phyloP scores from a whole-genome alignment of 805 yeast species.

The Saccharomyces paradoxus region DNA sequence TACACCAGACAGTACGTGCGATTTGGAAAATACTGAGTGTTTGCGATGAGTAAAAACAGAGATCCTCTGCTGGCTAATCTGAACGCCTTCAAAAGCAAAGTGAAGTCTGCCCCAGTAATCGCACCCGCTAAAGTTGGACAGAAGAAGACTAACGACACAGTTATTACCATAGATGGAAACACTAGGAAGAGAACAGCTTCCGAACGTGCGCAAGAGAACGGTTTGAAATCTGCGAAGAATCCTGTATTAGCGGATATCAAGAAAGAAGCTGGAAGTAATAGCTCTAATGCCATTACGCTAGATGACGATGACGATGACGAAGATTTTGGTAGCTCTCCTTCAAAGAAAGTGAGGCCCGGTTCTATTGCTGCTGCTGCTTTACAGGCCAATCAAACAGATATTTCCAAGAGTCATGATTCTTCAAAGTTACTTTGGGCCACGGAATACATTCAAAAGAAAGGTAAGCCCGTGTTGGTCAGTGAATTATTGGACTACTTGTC shows the following conservation, averaged over 20 bases:
- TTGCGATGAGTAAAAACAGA: conserved; percentile 17
- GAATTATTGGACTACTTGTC: conserved; percentile 63
- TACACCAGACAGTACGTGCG: neutral
- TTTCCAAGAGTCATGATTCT: conserved; percentile 49
- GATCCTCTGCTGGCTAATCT: conserved; percentile 47
- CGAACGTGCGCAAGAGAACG: conserved; percentile 4
- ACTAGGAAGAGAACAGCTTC: conserved; percentile 10
- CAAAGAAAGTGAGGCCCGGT: conserved; percentile 27
- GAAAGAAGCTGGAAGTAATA: neutral
- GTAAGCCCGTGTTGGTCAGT: conserved; percentile 57
- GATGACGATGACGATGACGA: conserved; percentile 21
- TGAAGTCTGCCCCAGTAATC: conserved; percentile 49
- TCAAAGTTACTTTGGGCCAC: conserved; percentile 87
- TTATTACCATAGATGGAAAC: conserved; percentile 4
- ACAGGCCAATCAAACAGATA: conserved; percentile 23
- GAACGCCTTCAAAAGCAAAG: conserved; percentile 55
- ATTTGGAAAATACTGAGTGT: neutral
- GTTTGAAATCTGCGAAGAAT: conserved; percentile 1
- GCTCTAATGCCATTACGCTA: conserved; percentile 10
- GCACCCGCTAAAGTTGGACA: conserved; percentile 30
- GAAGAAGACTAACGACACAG: conserved; percentile 7
- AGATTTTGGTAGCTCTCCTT: conserved; percentile 16
- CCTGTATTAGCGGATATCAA: neutral
- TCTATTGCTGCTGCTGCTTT: conserved; percentile 28
- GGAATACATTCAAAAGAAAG: conserved; percentile 69